Conservation (phyloP, 2,329 filamentous ascomycete genomes). For the Chrysoporthe puriensis region DNA sequence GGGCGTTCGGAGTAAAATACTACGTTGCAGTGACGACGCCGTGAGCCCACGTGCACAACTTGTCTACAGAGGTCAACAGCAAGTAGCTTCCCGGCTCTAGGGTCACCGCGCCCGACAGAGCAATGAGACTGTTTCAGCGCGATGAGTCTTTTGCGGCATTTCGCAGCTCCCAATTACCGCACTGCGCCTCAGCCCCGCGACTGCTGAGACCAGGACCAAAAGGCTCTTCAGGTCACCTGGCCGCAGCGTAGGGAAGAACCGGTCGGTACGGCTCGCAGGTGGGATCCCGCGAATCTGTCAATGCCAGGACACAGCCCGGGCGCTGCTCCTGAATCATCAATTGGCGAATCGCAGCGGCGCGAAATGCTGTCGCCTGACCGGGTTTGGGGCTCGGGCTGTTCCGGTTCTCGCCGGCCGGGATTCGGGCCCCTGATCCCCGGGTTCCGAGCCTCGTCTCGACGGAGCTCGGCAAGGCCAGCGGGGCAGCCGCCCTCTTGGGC, state of each 20-base stretch:
- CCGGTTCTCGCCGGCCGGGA: conserved; percentile 25
- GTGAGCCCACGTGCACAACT: background rate
- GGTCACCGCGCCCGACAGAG: too few species aligned
- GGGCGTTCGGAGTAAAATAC: conserved; percentile 1
- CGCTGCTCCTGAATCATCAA: conserved; percentile 22
- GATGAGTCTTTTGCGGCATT: conserved; percentile 9
- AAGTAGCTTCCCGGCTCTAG: background rate
- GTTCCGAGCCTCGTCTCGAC: background rate
- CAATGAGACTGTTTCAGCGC: background rate
- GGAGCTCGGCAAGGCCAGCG: conserved; percentile 13
- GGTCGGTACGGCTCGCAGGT: conserved; percentile 18
- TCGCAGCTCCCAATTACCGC: background rate
- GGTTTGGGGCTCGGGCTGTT: background rate
- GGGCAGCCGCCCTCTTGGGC: background rate
- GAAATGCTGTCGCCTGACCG: conserved; percentile 19
- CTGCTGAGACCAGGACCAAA: background rate
- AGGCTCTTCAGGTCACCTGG: conserved; percentile 24
- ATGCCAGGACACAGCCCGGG: background rate
- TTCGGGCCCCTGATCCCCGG: background rate
- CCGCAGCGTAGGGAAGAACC: conserved; percentile 23
- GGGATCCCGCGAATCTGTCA: background rate
- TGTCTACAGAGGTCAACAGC: background rate
- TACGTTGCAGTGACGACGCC: background rate
- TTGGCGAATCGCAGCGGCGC: conserved; percentile 23
- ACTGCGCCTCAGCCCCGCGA: background rate